phyloP scores from a whole-genome alignment of 1,139 yeast genomes.

The Dujonia santamariae region DNA sequence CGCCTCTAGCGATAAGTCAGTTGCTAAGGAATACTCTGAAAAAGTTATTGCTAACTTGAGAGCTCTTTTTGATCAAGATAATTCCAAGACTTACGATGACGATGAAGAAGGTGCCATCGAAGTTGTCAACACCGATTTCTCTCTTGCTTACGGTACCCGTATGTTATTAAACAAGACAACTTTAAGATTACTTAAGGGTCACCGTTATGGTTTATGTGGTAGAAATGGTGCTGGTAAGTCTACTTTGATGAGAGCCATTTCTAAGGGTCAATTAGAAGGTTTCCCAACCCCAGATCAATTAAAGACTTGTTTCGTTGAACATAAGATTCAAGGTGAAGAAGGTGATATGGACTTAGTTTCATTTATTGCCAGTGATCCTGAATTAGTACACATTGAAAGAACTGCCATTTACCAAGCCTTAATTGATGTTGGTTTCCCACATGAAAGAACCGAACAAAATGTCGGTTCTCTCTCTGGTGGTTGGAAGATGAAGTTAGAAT shows the following conservation, averaged over 20 bases:
- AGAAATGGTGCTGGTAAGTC: slow-evolving; percentile 99
- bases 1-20: slow-evolving; percentile 23
- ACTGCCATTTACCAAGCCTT: slow-evolving; percentile 77
- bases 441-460: slow-evolving; percentile 80
- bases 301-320: slow-evolving; percentile 96
- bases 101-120: slow-evolving; percentile 72
- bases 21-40: slow-evolving; percentile 42
- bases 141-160: slow-evolving; percentile 95
- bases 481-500: slow-evolving; percentile 97
- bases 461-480: slow-evolving; percentile 98
- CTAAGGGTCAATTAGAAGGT: slow-evolving; percentile 96
- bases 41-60: slow-evolving; percentile 55
- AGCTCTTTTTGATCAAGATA: slow-evolving; percentile 63
- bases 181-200: slow-evolving; percentile 86
- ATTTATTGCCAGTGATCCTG: slow-evolving; percentile 91
- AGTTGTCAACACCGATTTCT: slow-evolving; percentile 91
- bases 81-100: slow-evolving; percentile 44
- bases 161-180: slow-evolving; percentile 93
- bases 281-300: slow-evolving; percentile 89
- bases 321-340: slow-evolving; percentile 92
- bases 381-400: slow-evolving; percentile 56
- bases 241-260: slow-evolving; percentile 94
- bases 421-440: slow-evolving; percentile 85
- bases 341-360: slow-evolving; percentile 85
- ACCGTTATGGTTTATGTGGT: slow-evolving; percentile 96